Evolutionary conservation across 495 filamentous ascomycete genomes (phyloP).

Genomic region (Thozetella sp.): DNA sequence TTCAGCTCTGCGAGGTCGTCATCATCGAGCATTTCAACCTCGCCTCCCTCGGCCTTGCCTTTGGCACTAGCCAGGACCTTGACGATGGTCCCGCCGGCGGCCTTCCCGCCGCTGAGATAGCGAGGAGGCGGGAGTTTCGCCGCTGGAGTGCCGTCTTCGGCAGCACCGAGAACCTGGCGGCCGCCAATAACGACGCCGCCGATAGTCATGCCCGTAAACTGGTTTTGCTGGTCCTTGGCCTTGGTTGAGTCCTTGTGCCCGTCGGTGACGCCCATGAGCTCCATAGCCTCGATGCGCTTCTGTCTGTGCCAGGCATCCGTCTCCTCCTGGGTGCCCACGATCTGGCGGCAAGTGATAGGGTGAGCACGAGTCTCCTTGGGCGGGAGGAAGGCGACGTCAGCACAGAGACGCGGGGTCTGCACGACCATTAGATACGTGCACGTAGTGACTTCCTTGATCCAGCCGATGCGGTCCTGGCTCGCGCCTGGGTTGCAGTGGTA

Average conservation of each 20-base stretch:
- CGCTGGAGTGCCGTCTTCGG: conserved; percentile 37
- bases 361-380: conserved; percentile 80
- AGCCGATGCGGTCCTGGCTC: conserved; percentile 79
- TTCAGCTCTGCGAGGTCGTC: conserved; percentile 70
- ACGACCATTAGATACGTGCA: conserved; percentile 96
- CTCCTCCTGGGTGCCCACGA: conserved; percentile 60
- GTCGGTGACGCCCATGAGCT: conserved; percentile 48
- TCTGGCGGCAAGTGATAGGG: conserved; percentile 73
- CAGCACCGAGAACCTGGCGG: conserved; percentile 43
- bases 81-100: conserved; percentile 16
- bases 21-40: conserved; percentile 51
- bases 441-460: conserved; percentile 93
- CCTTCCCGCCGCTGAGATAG: conserved; percentile 23
- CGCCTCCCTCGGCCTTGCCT: conserved; percentile 55
- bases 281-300: conserved; percentile 53
- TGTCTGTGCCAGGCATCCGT: conserved; percentile 55
- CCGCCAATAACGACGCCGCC: conserved; percentile 57
- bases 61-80: conserved; percentile 38
- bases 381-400: conserved; percentile 89
- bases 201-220: conserved; percentile 33
- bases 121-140: conserved; percentile 32
- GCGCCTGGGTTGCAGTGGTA: conserved; percentile 88
- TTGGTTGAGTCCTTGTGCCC: conserved; percentile 39
- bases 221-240: conserved; percentile 26
- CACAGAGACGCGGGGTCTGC: conserved; percentile 89